These are phyloP conservation scores for Mycena vulgaris DNA, from an alignment of 768 basidiomycete species.

Conservation along the genomic window DNA sequence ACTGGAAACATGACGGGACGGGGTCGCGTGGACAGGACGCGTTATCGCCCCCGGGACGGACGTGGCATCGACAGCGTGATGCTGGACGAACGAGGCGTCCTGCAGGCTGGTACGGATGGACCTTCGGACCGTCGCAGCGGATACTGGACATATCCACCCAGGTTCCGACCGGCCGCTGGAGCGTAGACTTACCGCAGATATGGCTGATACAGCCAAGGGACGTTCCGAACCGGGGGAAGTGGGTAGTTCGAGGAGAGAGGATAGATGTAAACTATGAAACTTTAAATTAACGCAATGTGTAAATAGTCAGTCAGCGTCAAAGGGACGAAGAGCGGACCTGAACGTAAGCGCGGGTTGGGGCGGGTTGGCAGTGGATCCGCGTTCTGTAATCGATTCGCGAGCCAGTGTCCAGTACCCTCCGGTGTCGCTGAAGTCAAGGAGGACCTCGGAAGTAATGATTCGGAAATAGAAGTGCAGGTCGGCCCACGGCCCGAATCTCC, in stretches of 20 bases:
- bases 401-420: conserved; percentile 12
- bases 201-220: neutral
- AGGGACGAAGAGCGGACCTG: conserved; percentile 34
- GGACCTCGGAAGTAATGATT: too few species aligned
- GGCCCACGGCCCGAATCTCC: neutral
- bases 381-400: conserved; percentile 31
- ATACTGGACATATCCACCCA: conserved; percentile 1
- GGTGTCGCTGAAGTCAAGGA: conserved; percentile 25
- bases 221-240: neutral
- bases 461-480: conserved; percentile 21
- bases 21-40: conserved; percentile 40
- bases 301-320: conserved; percentile 29
- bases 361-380: conserved; percentile 21
- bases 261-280: conserved; percentile 27
- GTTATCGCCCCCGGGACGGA: conserved; percentile 34
- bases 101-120: conserved; percentile 29
- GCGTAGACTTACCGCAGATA: conserved; percentile 25
- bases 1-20: conserved; percentile 41
- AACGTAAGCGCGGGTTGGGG: conserved; percentile 21
- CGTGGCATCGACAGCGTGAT: conserved; percentile 34
- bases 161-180: conserved; percentile 7
- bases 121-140: conserved; percentile 33
- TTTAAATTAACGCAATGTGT: conserved; percentile 34
- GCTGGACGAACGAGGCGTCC: conserved; percentile 34
- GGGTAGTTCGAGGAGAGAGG: conserved; percentile 10